Base-by-base conservation (phyloP, 192 early-diverging fungal genomes). In the Coemansia sp. region DNA sequence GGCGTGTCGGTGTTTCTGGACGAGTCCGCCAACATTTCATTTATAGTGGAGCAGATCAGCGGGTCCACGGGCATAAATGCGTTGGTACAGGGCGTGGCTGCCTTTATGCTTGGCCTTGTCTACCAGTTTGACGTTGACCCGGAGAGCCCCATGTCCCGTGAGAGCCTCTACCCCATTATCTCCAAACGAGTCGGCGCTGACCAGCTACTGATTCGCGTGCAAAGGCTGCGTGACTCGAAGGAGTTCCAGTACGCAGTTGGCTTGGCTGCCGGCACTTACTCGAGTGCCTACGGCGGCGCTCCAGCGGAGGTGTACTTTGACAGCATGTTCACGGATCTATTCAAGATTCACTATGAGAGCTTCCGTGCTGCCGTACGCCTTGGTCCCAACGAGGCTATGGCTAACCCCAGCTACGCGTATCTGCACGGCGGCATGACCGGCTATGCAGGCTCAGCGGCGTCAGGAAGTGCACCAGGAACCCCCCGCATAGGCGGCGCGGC, bases 41-140 rank as follows among this genome's bases (percentile, higher is more conserved):
- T 95, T 83, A 73, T 99, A 33, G 93, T 97, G 16, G 93, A 95
- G 72, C 88, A 94, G 77, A 91, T 99, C 53, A 92, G 85, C 59
- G 92, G 94, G 57, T 90, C 93, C 1, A 93, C 96, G 36, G 89
- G 90, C 8, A 87, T 92, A 37, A 91, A 95, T 64, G 87, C 93
- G 27, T 77, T 93, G 44, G 89, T 95, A 0, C 97, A 99, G 81
- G 96, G 97, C 9, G 77, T 97, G 45, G 87, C 93, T 3, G 94
- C 95, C 4, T 96, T 91, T 74, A 70, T 97, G 34, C 78, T 97
- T 29, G 92, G 94, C 3, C 84, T 97, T 9, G 85, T 92, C 36
- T 93, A 93, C 62, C 89, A 98, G 75, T 99, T 89, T 75, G 95
- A 98, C 73, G 84, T 93, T 76, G 92, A 94, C 40, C 73, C 88